Evolutionary conservation across 2,329 filamentous ascomycete genomes (phyloP).

Genomic region (Penicillium sp.): DNA sequence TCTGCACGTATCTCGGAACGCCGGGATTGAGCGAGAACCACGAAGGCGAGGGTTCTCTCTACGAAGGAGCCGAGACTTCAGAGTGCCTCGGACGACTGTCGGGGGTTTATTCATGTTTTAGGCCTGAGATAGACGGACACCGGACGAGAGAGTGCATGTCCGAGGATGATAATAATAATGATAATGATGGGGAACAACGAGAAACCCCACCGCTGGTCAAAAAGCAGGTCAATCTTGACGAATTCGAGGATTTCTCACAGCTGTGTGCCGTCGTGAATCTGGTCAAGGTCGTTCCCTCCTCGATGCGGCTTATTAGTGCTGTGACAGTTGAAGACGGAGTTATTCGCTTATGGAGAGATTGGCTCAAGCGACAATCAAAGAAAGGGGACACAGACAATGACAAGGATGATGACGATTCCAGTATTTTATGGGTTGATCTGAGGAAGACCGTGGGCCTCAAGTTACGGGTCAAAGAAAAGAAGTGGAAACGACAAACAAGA

Average conservation of each 20-base stretch:
- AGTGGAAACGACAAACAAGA: constrained; percentile 37
- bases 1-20: constrained; percentile 65
- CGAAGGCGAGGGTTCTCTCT: constrained; percentile 36
- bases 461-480: constrained; percentile 59
- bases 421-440: constrained; percentile 66
- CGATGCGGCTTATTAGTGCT: constrained; percentile 60
- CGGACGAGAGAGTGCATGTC: constrained; percentile 20
- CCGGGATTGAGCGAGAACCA: constrained; percentile 51
- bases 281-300: constrained; percentile 60
- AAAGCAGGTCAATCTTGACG: constrained; percentile 63
- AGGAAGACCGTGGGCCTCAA: constrained; percentile 63
- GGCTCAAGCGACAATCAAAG: constrained; percentile 53
- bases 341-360: constrained; percentile 67
- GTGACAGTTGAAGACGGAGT: constrained; percentile 65
- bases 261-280: constrained; percentile 66
- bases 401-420: constrained; percentile 29
- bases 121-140: constrained; percentile 50
- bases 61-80: constrained; percentile 27
- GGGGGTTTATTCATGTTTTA: constrained; percentile 66
- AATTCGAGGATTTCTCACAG: constrained; percentile 69
- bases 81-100: constrained; percentile 46
- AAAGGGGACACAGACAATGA: background rate
- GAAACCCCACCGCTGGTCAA: constrained; percentile 38
- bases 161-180: background rate
- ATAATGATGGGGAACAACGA: background rate